Percentiles rank a stretch among this genome's conserved stretches.
These are phyloP conservation scores for Ophiocordyceps robertsii DNA, from an alignment of 2,329 filamentous ascomycete genomes.

Conservation along the genomic window DNA sequence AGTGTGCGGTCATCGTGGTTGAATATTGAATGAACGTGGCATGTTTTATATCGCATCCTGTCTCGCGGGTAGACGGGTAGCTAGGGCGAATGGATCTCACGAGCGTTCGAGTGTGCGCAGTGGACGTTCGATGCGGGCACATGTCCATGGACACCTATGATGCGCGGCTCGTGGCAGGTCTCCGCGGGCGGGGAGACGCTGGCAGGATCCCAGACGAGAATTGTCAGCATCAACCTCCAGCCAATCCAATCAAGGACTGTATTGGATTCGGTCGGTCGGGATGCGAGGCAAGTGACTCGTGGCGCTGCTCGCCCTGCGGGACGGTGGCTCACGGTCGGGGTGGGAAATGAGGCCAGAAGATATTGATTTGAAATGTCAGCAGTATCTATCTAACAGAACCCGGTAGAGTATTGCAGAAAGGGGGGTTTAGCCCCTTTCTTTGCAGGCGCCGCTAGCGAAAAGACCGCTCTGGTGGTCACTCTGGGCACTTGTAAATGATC, in stretches of 20 bases:
- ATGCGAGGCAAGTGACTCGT: too few relatives aligned
- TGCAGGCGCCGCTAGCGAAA: conserved; percentile 97
- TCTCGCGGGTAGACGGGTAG: background rate
- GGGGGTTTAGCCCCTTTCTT: conserved; percentile 12
- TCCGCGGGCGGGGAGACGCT: too few relatives aligned
- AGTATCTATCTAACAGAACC: conserved; percentile 95
- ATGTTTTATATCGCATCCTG: background rate
- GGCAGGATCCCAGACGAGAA: too few relatives aligned
- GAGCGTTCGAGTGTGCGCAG: background rate
- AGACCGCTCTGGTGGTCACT: conserved; percentile 59
- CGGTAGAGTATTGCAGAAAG: conserved; percentile 41
- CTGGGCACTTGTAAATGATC: conserved; percentile 90
- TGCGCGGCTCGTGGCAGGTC: too few relatives aligned
- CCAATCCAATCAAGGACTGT: too few relatives aligned
- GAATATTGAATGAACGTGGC: conserved; percentile 3
- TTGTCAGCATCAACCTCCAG: too few relatives aligned
- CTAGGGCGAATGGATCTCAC: conserved; percentile 1
- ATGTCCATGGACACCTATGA: too few relatives aligned
- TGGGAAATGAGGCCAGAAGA: background rate
- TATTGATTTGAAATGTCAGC: conserved; percentile 47
- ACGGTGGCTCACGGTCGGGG: background rate
- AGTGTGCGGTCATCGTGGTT: conserved; percentile 3
- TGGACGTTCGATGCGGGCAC: too few relatives aligned
- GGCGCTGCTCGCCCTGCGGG: background rate
- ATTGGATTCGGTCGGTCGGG: too few relatives aligned